A percentile compares a stretch with the other conserved stretches of the same genome.
Conservation (phyloP, 306 rosid genomes). For the Rosa chinensis region DNA sequence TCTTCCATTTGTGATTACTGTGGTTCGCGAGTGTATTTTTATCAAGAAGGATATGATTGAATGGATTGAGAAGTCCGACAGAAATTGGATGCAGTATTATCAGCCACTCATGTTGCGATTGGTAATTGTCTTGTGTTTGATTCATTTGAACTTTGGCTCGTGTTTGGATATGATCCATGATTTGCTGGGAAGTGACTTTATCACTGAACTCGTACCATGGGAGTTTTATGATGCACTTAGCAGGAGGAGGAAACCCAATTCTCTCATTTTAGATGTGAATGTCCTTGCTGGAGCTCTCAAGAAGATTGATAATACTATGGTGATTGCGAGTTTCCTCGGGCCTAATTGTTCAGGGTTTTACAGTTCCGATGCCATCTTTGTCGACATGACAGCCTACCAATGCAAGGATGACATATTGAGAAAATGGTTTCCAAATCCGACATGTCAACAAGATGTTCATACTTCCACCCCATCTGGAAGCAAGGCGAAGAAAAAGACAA, state of each 20-base stretch:
- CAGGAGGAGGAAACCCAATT: constrained; percentile 10
- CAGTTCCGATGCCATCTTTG: constrained; percentile 37
- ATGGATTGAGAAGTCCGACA: constrained; percentile 42
- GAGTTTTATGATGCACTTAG: constrained; percentile 34
- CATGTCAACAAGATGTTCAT: no score
- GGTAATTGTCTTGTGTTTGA: constrained; percentile 43
- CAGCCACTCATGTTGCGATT: constrained; percentile 44
- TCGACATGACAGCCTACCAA: constrained; percentile 33
- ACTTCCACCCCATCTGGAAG: no score
- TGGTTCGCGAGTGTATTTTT: constrained; percentile 24
- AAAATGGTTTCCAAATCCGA: constrained; percentile 24
- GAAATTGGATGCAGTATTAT: constrained; percentile 19
- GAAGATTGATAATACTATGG: constrained; percentile 47
- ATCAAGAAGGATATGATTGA: constrained; percentile 1
- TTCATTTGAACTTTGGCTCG: constrained; percentile 33
- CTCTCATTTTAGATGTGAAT: constrained; percentile 2
- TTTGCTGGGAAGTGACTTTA: constrained; percentile 21
- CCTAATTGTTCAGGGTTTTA: constrained; percentile 2
- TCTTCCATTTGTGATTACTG: constrained; percentile 17
- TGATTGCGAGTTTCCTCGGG: constrained; percentile 34
- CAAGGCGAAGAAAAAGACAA: no score
- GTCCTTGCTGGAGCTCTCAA: constrained; percentile 49
- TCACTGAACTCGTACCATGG: constrained; percentile 33
- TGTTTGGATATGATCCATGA: constrained; percentile 16
- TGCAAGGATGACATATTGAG: constrained; percentile 24